These are phyloP conservation scores for Blumeria hordei DNA, from an alignment of 2,329 filamentous ascomycete species.

Conservation along the genomic window DNA sequence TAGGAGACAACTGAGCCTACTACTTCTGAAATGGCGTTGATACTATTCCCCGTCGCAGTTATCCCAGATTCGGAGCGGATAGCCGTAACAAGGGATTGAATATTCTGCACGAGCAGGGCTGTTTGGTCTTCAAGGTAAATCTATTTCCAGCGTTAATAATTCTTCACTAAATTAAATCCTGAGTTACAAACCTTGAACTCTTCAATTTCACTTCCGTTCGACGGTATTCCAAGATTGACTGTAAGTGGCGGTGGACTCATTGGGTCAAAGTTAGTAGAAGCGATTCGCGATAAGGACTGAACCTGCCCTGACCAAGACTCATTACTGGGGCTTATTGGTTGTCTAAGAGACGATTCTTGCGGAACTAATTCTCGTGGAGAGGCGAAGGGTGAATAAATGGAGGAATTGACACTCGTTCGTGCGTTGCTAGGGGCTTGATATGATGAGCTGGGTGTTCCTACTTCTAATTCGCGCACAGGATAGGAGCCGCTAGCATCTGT, in stretches of 20 bases:
- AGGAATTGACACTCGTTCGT: constrained; percentile 41
- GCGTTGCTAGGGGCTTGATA: constrained; percentile 32
- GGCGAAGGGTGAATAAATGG: constrained; percentile 49
- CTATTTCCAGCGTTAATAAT: constrained; percentile 17
- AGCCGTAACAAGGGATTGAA: constrained; percentile 55
- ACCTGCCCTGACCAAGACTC: constrained; percentile 8
- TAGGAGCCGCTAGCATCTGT: constrained; percentile 30
- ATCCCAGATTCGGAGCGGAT: constrained; percentile 42
- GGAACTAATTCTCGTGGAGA: constrained; percentile 40
- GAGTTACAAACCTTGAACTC: constrained; percentile 30
- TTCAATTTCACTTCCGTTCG: constrained; percentile 25
- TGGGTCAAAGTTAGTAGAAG: constrained; percentile 13
- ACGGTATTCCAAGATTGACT: constrained; percentile 19
- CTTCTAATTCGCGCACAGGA: constrained; percentile 23
- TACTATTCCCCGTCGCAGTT: constrained; percentile 41
- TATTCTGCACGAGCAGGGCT: constrained; percentile 51
- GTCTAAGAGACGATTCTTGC: constrained; percentile 24
- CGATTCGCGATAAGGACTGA: not conserved
- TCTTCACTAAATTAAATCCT: not conserved
- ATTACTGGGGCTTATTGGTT: constrained; percentile 14
- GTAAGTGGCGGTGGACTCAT: constrained; percentile 11
- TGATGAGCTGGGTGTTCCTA: constrained; percentile 18
- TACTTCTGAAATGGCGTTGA: constrained; percentile 43
- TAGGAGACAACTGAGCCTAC: constrained; percentile 46
- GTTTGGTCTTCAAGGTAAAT: constrained; percentile 69